Evolutionary conservation across 192 early-diverging fungal species (phyloP).

Genomic region (Dissophora globulifera): DNA sequence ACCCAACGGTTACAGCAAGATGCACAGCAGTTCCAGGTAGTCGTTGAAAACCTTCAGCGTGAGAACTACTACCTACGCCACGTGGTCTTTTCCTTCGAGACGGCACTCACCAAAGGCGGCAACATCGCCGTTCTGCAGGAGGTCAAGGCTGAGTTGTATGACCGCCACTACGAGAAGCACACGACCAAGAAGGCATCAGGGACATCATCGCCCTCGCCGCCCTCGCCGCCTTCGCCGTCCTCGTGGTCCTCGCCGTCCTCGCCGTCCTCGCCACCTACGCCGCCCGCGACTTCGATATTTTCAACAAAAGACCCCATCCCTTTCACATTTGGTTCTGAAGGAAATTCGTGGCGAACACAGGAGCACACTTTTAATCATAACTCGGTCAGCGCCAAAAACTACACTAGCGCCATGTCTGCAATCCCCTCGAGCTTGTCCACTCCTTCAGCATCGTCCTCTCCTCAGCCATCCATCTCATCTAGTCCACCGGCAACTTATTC

Average conservation of each 20-base stretch:
- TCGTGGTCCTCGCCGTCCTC: background rate
- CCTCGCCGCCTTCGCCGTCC: background rate
- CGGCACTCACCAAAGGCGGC: slow-evolving; percentile 33
- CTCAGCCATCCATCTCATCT: background rate
- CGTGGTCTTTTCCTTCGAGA: slow-evolving; percentile 58
- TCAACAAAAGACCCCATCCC: slow-evolving; percentile 1
- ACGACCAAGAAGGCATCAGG: slow-evolving; percentile 6
- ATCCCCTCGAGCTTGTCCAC: slow-evolving; percentile 2
- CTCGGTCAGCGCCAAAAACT: no score
- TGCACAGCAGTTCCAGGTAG: slow-evolving; percentile 23
- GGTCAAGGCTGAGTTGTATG: slow-evolving; percentile 48
- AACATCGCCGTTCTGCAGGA: slow-evolving; percentile 33
- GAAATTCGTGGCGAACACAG: background rate
- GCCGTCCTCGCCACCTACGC: background rate
- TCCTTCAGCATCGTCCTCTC: background rate
- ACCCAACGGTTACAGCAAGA: slow-evolving; percentile 39
- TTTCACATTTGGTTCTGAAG: background rate
- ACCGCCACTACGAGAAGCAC: slow-evolving; percentile 48
- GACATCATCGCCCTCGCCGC: background rate
- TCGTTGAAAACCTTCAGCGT: slow-evolving; percentile 45
- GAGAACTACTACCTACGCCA: slow-evolving; percentile 61
- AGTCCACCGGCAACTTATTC: background rate
- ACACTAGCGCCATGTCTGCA: slow-evolving; percentile 10
- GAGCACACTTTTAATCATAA: slow-evolving; percentile 11
- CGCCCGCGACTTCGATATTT: slow-evolving; percentile 12